Evolutionary conservation across 371 early-diverging fungal genomes (phyloP).

Genomic region (Apophysomyces elegans): DNA sequence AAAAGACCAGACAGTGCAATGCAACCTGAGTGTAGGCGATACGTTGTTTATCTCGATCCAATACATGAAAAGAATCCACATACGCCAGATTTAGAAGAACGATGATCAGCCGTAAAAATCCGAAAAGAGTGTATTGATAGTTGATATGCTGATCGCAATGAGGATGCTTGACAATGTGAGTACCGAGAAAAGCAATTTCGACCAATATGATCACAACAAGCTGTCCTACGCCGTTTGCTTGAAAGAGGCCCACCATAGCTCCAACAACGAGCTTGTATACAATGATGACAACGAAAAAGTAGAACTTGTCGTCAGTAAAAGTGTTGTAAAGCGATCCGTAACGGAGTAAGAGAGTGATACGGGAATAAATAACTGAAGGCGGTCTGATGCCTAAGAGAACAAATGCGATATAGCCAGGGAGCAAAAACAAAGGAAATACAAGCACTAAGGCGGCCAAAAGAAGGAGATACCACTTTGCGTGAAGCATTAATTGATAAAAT

Average conservation of each 20-base stretch:
- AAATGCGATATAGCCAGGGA: slow-evolving; percentile 42
- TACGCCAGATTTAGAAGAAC: slow-evolving; percentile 36
- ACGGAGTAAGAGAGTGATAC: slow-evolving; percentile 47
- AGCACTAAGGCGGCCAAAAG: slow-evolving; percentile 36
- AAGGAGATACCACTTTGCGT: slow-evolving; percentile 35
- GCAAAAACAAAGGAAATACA: slow-evolving; percentile 31
- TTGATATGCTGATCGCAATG: slow-evolving; percentile 40
- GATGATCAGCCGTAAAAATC: slow-evolving; percentile 28
- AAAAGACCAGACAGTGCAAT: slow-evolving; percentile 37
- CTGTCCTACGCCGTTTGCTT: slow-evolving; percentile 37
- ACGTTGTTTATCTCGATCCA: slow-evolving; percentile 35
- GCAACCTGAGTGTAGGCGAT: slow-evolving; percentile 42
- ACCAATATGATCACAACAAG: slow-evolving; percentile 36
- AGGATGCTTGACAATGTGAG: slow-evolving; percentile 28
- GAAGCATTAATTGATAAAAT: slow-evolving; percentile 51
- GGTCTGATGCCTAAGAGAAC: slow-evolving; percentile 43
- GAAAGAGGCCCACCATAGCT: slow-evolving; percentile 46
- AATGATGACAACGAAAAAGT: slow-evolving; percentile 50
- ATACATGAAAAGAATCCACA: slow-evolving; percentile 13
- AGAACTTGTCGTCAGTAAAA: slow-evolving; percentile 50
- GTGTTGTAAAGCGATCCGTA: slow-evolving; percentile 59
- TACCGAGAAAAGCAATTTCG: slow-evolving; percentile 25
- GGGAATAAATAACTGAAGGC: slow-evolving; percentile 47
- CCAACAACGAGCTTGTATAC: slow-evolving; percentile 38
- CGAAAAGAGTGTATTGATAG: slow-evolving; percentile 27